A percentile compares a stretch with the other conserved stretches of the same genome.
These are phyloP conservation scores for Oryza officinalis DNA, from an alignment of 176 grass and related monocot genomes.

Conservation along the genomic window DNA sequence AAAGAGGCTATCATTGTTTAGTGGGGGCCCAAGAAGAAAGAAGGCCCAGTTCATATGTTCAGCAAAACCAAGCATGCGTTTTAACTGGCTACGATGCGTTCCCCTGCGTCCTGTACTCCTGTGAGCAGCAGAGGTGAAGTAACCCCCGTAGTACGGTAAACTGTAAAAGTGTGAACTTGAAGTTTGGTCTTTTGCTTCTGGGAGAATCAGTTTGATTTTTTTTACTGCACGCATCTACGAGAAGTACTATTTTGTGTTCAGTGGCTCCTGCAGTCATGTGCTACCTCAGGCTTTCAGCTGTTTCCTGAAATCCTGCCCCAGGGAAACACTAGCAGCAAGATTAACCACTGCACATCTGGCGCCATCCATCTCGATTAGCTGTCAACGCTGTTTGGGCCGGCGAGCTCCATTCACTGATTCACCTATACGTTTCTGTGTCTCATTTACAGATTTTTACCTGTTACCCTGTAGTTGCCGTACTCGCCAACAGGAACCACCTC, in stretches of 20 bases:
- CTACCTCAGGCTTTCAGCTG: constrained; percentile 7
- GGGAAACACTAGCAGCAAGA: constrained; percentile 11
- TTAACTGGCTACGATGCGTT: background rate
- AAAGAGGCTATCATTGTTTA: background rate
- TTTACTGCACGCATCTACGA: background rate
- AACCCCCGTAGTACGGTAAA: background rate
- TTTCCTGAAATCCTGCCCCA: constrained; percentile 29
- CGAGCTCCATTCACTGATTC: constrained; percentile 27
- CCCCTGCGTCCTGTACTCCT: background rate
- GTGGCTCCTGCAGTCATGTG: background rate
- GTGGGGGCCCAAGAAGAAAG: background rate
- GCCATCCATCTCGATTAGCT: background rate
- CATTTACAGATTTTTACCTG: constrained; percentile 29
- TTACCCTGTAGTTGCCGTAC: background rate
- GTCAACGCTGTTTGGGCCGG: background rate
- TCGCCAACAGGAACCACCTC: background rate
- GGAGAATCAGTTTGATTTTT: background rate
- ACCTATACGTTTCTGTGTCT: background rate
- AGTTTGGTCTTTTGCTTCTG: background rate
- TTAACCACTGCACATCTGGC: background rate
- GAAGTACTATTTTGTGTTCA: background rate
- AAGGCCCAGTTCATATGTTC: background rate
- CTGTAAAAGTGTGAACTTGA: background rate
- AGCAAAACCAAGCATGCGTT: background rate
- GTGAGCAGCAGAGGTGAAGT: background rate